Percentiles rank a stretch among this genome's conserved stretches.
Conservation (phyloP, 2,329 filamentous ascomycete genomes). For the Alternaria panax region DNA sequence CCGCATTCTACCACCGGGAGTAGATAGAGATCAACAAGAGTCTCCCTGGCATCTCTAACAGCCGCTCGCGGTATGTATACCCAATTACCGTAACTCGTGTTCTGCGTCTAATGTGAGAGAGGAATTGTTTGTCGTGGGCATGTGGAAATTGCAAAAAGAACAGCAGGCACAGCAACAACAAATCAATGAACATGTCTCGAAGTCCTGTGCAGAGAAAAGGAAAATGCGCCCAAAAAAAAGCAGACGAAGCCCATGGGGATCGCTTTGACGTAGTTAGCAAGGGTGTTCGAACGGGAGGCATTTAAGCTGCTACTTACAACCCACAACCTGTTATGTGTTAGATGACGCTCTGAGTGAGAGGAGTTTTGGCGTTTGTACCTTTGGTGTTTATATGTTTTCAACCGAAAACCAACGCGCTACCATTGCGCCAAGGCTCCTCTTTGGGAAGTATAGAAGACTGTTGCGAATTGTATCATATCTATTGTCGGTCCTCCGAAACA, state of each 20-base stretch:
- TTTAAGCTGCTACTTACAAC: slow-evolving; percentile 6
- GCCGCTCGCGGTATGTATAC: neutral
- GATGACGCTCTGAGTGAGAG: too few species aligned
- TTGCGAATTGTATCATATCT: neutral
- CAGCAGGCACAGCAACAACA: neutral
- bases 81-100: neutral
- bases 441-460: slow-evolving; percentile 16
- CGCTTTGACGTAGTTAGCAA: slow-evolving; percentile 8
- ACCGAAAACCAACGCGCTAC: slow-evolving; percentile 39
- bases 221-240: slow-evolving; percentile 26
- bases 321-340: too few species aligned
- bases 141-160: slow-evolving; percentile 3
- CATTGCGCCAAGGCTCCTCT: slow-evolving; percentile 36
- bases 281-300: neutral
- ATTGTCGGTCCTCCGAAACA: neutral
- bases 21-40: neutral
- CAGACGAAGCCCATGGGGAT: slow-evolving; percentile 19
- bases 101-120: neutral
- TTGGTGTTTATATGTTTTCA: slow-evolving; percentile 25
- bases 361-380: too few species aligned
- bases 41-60: neutral
- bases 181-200: neutral
- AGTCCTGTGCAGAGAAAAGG: neutral
- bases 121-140: neutral
- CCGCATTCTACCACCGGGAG: neutral